A percentile compares a stretch with the other conserved stretches of the same genome.
Evolutionary conservation across 2,329 filamentous ascomycete genomes (phyloP).

Genomic region (Ceratocystis cacaofunesta): DNA sequence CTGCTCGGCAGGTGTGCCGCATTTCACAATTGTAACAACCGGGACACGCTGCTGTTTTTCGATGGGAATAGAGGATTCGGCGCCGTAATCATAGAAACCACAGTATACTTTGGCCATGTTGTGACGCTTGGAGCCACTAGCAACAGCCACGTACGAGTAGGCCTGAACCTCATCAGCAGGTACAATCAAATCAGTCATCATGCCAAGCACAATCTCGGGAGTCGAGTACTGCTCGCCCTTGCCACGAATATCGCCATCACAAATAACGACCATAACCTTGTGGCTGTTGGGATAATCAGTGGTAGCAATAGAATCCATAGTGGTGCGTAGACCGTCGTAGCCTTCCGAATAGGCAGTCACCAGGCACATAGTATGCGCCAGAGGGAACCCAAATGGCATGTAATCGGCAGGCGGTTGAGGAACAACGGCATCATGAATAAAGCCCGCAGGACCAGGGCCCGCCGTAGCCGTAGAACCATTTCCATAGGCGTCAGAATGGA

Average conservation of each 20-base stretch:
- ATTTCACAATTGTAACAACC: conserved; percentile 95
- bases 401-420: conserved; percentile 93
- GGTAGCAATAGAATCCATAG: conserved; percentile 87
- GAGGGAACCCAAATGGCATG: conserved; percentile 90
- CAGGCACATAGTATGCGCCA: conserved; percentile 85
- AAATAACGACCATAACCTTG: conserved; percentile 91
- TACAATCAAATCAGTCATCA: conserved; percentile 86
- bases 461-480: conserved; percentile 44
- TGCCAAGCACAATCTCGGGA: conserved; percentile 74
- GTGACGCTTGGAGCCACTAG: conserved; percentile 90
- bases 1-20: conserved; percentile 78
- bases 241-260: conserved; percentile 95
- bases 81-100: conserved; percentile 94
- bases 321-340: conserved; percentile 80
- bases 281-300: conserved; percentile 99
- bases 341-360: conserved; percentile 97
- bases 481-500: conserved; percentile 42
- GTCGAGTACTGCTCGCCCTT: conserved; percentile 76
- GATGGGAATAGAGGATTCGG: conserved; percentile 57
- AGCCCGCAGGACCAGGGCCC: conserved; percentile 71
- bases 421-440: conserved; percentile 90
- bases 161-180: conserved; percentile 68
- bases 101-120: conserved; percentile 99
- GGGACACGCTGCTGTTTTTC: conserved; percentile 94
- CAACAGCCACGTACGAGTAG: conserved; percentile 93